Evolutionary conservation across 768 basidiomycete genomes (phyloP), one percentile per base, ranked within the genome.

Genomic region (Naganishia randhawae): DNA sequence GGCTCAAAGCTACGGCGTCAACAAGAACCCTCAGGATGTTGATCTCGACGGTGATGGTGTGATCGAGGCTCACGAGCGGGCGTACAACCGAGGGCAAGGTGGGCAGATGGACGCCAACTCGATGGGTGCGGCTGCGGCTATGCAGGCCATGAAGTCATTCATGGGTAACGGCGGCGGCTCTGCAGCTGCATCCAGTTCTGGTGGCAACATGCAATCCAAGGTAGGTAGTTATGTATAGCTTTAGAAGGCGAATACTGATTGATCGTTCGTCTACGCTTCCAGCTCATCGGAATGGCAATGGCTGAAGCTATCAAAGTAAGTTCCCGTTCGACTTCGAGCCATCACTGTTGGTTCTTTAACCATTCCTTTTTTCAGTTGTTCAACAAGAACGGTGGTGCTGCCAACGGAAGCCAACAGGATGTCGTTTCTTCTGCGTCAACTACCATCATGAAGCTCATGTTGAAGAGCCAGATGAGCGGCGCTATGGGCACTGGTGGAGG

Each of bases 221-320:
- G 35, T 61, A 11, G 17, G 54, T 55, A 17, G 13, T 61, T 70
- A 76, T 61, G 50, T 65, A 65, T 14, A 16, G 13, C 9, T 11
- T 16, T 33, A 8, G 25, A 31, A n/a, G 10, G 14, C 16, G 50
- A 39, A 35, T 19, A 3, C 51, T 37, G 52, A 22, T 17, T 29
- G 39, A 25, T 19, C 25, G 65, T 65, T 37, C 68, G 41, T 2
- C 5, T 48, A 6, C 45, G 45, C 32, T 39, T 27, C n/a, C 78
- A 93, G 78, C 81, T 94, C 68, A 87, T 95, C 80, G 88, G 89
- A 74, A 79, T 91, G 78, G 92, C 92, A 4, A 91, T 95, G 90
- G 85, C 86, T 0, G 88, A 94, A 69, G 82, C 79, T 68, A 76
- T 75, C 61, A 80, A 77, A 72, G 76, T 77, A 31, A 27, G 62